Percentiles rank a stretch among this genome's conserved stretches.
Evolutionary conservation across 2,329 filamentous ascomycete genomes (phyloP).

Genomic region (Fusarium redolens): DNA sequence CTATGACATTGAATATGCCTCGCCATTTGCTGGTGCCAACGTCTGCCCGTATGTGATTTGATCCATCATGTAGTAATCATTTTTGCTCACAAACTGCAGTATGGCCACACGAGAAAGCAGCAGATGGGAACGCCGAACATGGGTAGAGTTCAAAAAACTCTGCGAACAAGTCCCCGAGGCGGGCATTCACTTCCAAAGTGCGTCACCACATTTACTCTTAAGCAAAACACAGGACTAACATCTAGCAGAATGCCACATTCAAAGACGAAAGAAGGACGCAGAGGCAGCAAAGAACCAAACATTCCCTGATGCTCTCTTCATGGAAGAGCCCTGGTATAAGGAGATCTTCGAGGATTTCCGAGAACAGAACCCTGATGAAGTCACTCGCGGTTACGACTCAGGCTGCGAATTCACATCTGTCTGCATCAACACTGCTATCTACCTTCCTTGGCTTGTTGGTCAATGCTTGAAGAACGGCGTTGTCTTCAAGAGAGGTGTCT

Average conservation of each 20-base stretch:
- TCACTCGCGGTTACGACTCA: conserved; percentile 75
- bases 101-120: conserved; percentile 58
- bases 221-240: conserved; percentile 4
- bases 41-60: conserved; percentile 72
- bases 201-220: background rate
- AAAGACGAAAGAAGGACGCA: conserved; percentile 72
- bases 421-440: conserved; percentile 91
- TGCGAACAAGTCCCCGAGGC: conserved; percentile 77
- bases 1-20: conserved; percentile 90
- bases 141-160: conserved; percentile 70
- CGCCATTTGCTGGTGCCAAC: conserved; percentile 89
- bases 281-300: conserved; percentile 33
- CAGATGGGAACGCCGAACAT: conserved; percentile 72
- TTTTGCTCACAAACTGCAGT: conserved; percentile 44
- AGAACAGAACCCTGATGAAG: conserved; percentile 65
- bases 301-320: conserved; percentile 72
- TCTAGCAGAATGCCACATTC: conserved; percentile 58
- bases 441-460: conserved; percentile 85
- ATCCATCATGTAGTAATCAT: background rate
- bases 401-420: conserved; percentile 84
- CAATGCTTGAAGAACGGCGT: conserved; percentile 82
- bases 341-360: conserved; percentile 77
- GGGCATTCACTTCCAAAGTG: conserved; percentile 82
- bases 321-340: conserved; percentile 78
- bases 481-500: conserved; percentile 69